Evolutionary conservation across 108 stramenopile genomes (phyloP).

Genomic region (Heterococcus sp.): DNA sequence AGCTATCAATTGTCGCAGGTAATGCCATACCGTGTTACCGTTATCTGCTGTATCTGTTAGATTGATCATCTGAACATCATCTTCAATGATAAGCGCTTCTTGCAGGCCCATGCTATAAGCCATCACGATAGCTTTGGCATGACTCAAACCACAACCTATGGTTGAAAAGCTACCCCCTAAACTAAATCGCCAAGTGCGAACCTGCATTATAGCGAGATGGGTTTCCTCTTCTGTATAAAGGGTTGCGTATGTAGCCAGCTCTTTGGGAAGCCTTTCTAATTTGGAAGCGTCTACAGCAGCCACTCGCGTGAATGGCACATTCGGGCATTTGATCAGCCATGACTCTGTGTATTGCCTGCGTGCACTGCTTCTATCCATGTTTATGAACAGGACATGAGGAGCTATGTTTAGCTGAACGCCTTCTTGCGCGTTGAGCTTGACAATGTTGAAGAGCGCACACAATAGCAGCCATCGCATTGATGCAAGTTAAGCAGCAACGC

Average conservation of each 20-base stretch:
- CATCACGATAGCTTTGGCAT: not conserved
- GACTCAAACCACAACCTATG: not conserved
- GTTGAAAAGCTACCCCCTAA: not conserved
- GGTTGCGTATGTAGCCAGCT: not conserved
- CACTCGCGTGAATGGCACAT: not conserved
- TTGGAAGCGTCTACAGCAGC: not conserved
- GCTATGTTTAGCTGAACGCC: too few species aligned
- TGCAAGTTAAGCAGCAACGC: too few species aligned
- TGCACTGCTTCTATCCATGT: not conserved
- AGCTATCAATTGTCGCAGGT: not conserved
- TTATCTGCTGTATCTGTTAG: not conserved
- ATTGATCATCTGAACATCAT: not conserved
- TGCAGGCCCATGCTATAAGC: not conserved
- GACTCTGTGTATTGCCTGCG: not conserved
- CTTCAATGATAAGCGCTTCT: not conserved
- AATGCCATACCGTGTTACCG: too few species aligned
- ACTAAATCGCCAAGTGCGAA: too few species aligned
- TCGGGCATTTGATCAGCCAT: not conserved
- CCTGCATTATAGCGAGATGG: not conserved
- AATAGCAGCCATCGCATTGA: too few species aligned
- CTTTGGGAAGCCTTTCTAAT: too few species aligned
- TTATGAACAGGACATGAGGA: not conserved
- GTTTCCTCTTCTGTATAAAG: not conserved
- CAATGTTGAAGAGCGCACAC: too few species aligned
- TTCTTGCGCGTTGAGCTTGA: too few species aligned